A percentile compares a stretch with the other conserved stretches of the same genome.
These are phyloP conservation scores for Lactifluus rugatus DNA, from an alignment of 768 basidiomycete species.

Conservation along the genomic window DNA sequence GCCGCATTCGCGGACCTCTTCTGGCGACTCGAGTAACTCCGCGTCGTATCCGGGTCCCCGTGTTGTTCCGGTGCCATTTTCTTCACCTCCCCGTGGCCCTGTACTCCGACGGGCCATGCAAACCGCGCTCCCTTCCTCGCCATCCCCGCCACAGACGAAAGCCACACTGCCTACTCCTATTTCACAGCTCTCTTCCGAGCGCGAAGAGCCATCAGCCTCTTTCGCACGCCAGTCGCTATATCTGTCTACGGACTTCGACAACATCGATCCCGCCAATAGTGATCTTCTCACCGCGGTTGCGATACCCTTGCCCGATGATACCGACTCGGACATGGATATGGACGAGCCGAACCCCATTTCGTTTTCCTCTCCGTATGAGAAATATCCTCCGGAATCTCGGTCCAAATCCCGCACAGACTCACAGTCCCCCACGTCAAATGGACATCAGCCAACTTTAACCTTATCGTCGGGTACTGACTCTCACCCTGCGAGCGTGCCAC, in stretches of 20 bases:
- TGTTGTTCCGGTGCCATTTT: constrained; percentile 18
- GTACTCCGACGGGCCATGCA: constrained; percentile 26
- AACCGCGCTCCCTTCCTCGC: constrained; percentile 29
- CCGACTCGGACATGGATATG: constrained; percentile 55
- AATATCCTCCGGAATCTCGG: constrained; percentile 32
- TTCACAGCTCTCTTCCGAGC: constrained; percentile 14
- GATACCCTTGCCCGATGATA: constrained; percentile 67
- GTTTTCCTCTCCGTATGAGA: constrained; percentile 59
- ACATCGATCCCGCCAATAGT: constrained; percentile 30
- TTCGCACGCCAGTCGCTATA: constrained; percentile 20
- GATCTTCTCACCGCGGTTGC: constrained; percentile 60
- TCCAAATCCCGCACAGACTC: constrained; percentile 35
- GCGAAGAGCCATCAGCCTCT: neutral
- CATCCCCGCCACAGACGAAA: constrained; percentile 16
- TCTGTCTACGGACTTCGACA: constrained; percentile 30
- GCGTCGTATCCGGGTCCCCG: constrained; percentile 9
- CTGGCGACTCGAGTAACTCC: constrained; percentile 15
- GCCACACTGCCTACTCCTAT: constrained; percentile 18
- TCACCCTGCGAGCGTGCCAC: constrained; percentile 33
- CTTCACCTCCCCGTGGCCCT: constrained; percentile 23
- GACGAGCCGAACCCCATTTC: constrained; percentile 55
- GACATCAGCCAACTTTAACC: constrained; percentile 36
- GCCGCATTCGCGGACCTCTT: constrained; percentile 19
- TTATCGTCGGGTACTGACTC: constrained; percentile 49
- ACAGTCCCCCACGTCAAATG: constrained; percentile 44